These are phyloP conservation scores for Agastache rugosa DNA, from an alignment of 257 asterid genomes.

Conservation along the genomic window DNA sequence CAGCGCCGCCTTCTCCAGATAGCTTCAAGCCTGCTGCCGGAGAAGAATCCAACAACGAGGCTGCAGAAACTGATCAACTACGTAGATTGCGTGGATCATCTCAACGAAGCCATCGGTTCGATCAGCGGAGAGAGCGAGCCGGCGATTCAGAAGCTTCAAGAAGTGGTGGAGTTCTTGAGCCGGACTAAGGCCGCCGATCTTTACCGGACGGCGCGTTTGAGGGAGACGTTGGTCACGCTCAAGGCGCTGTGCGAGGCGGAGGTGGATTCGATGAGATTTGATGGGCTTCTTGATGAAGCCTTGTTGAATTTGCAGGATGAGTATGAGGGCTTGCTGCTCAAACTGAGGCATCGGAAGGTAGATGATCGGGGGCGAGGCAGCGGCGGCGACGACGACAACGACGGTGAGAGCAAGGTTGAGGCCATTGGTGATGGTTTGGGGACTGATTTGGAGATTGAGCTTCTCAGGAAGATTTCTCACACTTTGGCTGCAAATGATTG, in stretches of 20 bases:
- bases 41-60: constrained; percentile 48
- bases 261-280: constrained; percentile 76
- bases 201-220: constrained; percentile 58
- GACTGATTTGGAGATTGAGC: constrained; percentile 61
- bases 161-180: constrained; percentile 87
- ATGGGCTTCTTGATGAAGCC: constrained; percentile 80
- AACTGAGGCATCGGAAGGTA: constrained; percentile 52
- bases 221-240: constrained; percentile 70
- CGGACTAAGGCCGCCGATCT: constrained; percentile 85
- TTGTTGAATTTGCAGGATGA: constrained; percentile 86
- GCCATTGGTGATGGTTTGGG: constrained; percentile 46
- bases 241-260: constrained; percentile 70
- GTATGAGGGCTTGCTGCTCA: constrained; percentile 63
- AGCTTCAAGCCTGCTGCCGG: constrained; percentile 48
- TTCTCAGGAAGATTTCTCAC: constrained; percentile 60
- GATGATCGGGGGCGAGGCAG: not conserved
- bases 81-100: constrained; percentile 57
- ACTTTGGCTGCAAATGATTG: constrained; percentile 74
- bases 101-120: constrained; percentile 51
- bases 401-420: not conserved
- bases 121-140: constrained; percentile 71
- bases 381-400: constrained; percentile 22
- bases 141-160: constrained; percentile 77
- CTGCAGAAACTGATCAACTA: constrained; percentile 58
- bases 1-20: constrained; percentile 57